Evolutionary conservation across 2,329 filamentous ascomycete species (phyloP).

Genomic region (Proliferodiscus dingleyae): DNA sequence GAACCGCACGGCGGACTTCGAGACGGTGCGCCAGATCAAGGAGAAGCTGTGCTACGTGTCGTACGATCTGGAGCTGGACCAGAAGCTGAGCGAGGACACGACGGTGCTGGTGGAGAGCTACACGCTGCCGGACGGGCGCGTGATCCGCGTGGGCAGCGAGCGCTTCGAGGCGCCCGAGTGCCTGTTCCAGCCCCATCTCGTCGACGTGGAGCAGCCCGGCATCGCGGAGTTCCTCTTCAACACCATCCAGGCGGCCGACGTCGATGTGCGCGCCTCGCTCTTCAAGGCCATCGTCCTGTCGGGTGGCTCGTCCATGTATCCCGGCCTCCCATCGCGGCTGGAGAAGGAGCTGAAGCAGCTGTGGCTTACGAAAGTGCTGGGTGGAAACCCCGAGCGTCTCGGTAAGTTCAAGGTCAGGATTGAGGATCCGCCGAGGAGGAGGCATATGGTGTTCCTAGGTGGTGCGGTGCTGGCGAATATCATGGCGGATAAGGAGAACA

Average conservation of each 20-base stretch:
- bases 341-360: slow-evolving; percentile 99
- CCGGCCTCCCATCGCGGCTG: slow-evolving; percentile 84
- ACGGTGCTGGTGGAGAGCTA: slow-evolving; percentile 97
- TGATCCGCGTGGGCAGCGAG: slow-evolving; percentile 94
- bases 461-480: slow-evolving; percentile 96
- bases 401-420: slow-evolving; percentile 99
- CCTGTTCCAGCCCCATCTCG: slow-evolving; percentile 95
- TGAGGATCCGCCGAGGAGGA: slow-evolving; percentile 89
- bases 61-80: slow-evolving; percentile 94
- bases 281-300: slow-evolving; percentile 98
- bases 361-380: slow-evolving; percentile 88
- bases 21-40: slow-evolving; percentile 98
- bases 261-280: slow-evolving; percentile 87
- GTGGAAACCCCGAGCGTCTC: slow-evolving; percentile 86
- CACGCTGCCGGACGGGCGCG: slow-evolving; percentile 90
- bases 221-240: slow-evolving; percentile 98
- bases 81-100: slow-evolving; percentile 92
- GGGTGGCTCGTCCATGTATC: slow-evolving; percentile 98
- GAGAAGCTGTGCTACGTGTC: slow-evolving; percentile 99
- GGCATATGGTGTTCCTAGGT: slow-evolving; percentile 99
- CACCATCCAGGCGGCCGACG: slow-evolving; percentile 92
- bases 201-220: slow-evolving; percentile 94
- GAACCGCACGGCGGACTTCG: slow-evolving; percentile 97
- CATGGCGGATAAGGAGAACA: slow-evolving; percentile 97
- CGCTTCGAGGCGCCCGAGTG: slow-evolving; percentile 97